These are phyloP conservation scores for Rhododendron ovatum DNA, from an alignment of 148 eudicot genomes.

Conservation along the genomic window DNA sequence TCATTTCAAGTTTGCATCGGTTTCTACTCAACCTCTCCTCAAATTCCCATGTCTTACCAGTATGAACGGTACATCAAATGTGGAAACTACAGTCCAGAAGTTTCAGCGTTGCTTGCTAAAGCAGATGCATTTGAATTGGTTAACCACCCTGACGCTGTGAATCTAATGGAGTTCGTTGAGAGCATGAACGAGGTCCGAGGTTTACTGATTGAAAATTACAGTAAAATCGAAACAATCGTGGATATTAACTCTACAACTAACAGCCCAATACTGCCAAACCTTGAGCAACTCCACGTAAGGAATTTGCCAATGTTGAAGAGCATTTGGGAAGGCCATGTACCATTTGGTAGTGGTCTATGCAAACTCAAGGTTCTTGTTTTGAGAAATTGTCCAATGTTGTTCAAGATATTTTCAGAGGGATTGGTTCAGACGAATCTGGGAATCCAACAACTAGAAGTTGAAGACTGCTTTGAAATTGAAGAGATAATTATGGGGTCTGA, in stretches of 20 bases:
- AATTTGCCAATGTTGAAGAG: background rate
- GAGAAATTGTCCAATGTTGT: background rate
- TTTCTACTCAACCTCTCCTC: background rate
- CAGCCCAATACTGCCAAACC: background rate
- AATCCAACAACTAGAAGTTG: background rate
- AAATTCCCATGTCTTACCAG: slow-evolving; percentile 1
- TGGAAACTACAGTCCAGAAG: background rate
- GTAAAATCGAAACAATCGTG: background rate
- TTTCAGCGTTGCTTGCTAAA: background rate
- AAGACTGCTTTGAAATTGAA: background rate
- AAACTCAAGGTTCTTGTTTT: background rate
- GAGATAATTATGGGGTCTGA: background rate
- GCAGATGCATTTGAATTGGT: slow-evolving; percentile 13
- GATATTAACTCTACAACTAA: background rate
- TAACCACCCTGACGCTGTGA: slow-evolving; percentile 6
- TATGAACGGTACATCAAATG: slow-evolving; percentile 16
- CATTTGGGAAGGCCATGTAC: background rate
- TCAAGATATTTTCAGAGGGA: background rate
- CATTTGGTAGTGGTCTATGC: background rate
- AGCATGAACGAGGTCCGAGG: background rate
- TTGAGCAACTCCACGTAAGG: background rate
- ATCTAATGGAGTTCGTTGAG: background rate
- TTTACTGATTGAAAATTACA: background rate
- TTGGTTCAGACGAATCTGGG: background rate
- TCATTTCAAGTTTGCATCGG: slow-evolving; percentile 17